phyloP scores from a whole-genome alignment of 768 basidiomycete species.

The Lepiota brunneoincarnata region DNA sequence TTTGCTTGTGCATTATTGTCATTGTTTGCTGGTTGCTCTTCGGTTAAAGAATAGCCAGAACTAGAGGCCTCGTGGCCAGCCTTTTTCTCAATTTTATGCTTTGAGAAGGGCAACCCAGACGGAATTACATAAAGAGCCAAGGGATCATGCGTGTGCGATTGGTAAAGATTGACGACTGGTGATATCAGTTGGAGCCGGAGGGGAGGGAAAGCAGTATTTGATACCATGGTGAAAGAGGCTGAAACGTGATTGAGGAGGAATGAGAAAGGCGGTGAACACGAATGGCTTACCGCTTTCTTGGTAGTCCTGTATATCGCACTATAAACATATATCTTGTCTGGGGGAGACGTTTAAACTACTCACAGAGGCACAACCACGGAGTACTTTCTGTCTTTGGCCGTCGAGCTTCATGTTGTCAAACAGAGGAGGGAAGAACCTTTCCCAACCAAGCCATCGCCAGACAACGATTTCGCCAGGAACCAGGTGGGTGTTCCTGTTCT shows the following conservation, averaged over 20 bases:
- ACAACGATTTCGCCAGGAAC: slow-evolving; percentile 53
- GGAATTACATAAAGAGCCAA: slow-evolving; percentile 44
- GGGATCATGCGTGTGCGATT: slow-evolving; percentile 49
- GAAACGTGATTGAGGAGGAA: not conserved
- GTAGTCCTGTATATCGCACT: slow-evolving; percentile 51
- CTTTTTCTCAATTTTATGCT: not conserved
- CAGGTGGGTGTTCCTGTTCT: slow-evolving; percentile 25
- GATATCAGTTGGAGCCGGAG: slow-evolving; percentile 28
- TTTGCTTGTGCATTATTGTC: not conserved
- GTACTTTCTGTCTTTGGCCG: slow-evolving; percentile 24
- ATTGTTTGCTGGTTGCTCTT: not conserved
- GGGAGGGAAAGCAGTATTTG: slow-evolving; percentile 43
- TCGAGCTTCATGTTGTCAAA: slow-evolving; percentile 20
- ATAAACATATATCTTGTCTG: not conserved
- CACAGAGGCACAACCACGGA: slow-evolving; percentile 64
- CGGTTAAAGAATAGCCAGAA: not conserved
- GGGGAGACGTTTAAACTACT: slow-evolving; percentile 18
- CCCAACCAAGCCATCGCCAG: slow-evolving; percentile 68
- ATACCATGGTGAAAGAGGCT: slow-evolving; percentile 69
- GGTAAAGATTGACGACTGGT: slow-evolving; percentile 39
- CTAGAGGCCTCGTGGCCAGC: not conserved
- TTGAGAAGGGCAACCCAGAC: slow-evolving; percentile 1
- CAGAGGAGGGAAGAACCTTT: slow-evolving; percentile 61
- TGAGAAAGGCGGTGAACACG: not conserved
- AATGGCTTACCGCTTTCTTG: slow-evolving; percentile 64